Evolutionary conservation across 495 filamentous ascomycete genomes (phyloP), one percentile per base, ranked within the genome.

Genomic region (Tuber microsphaerosporum): DNA sequence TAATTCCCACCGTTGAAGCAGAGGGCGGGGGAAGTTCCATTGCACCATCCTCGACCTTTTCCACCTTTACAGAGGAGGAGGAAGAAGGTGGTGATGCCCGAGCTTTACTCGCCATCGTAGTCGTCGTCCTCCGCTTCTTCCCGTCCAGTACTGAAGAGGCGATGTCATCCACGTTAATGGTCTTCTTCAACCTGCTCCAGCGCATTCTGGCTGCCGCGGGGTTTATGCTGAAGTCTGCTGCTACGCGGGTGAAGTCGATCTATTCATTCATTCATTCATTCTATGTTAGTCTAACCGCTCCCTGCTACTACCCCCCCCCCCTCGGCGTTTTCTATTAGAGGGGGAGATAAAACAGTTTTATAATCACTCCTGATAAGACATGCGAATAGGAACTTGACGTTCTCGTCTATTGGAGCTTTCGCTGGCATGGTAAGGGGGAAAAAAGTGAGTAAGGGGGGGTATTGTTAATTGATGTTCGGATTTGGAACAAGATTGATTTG

Each of bases 131-230:
- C 56, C 26, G 10, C 56, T 65, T 65, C 56, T 65, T 65, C 56
- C 56, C 56, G 14, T 34, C 56, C 56, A 65, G 26, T 34, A 65
- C 14, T 10, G 74, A 31, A 12, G 74, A 56, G 26, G 76, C 56
- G 39, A 79, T 45, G 43, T 79, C 76, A 19, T 79, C 76, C 12
- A 71, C 41, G n/a, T 79, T 79, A 41, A 82, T 82, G 31, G 70
- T 71, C 44, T 82, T 81, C 45, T 81, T 82, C 31, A 82, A 71
- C 12, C 81, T 77, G 8, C 80, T 76, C 80, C 80, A 82, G 34
- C 81, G 80, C 81, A 82, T 82, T 12, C 81, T 73, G 22, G 81
- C 81, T n/a, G 81, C 81, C 2, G 81, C 74, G 4, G 81, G 80
- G 44, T 82, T 82, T 44, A 82, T 82, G 5, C 69, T 68, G 20